phyloP scores from a whole-genome alignment of 192 early-diverging fungal species.

The Gamsiella multidivaricata region DNA sequence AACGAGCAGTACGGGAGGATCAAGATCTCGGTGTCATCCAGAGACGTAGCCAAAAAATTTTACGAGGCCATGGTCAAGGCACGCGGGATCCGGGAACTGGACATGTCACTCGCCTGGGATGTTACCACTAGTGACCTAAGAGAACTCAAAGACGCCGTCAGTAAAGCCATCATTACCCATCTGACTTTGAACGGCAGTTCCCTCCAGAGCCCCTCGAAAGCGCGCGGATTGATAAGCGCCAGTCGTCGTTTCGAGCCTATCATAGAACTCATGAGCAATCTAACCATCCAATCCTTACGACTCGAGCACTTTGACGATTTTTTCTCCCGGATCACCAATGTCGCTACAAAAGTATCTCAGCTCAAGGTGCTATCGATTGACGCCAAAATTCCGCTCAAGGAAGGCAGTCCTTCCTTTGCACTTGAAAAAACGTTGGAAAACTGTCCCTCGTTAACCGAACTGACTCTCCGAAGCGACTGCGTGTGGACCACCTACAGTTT shows the following conservation, averaged over 20 bases:
- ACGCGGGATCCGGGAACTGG: background rate
- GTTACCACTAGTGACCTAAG: constrained; percentile 1
- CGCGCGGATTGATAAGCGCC: background rate
- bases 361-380: background rate
- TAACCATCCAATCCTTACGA: background rate
- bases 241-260: constrained; percentile 10
- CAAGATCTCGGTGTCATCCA: background rate
- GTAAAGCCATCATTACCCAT: background rate
- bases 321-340: background rate
- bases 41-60: background rate
- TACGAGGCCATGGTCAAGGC: constrained; percentile 12
- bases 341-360: no score
- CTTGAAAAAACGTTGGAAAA: background rate
- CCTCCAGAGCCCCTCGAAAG: constrained; percentile 2
- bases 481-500: no score
- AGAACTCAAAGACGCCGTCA: background rate
- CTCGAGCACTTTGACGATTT: background rate
- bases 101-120: constrained; percentile 1
- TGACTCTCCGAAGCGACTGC: background rate
- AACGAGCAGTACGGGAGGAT: constrained; percentile 8
- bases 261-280: constrained; percentile 1
- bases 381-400: background rate
- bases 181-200: background rate
- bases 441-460: background rate
- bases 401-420: background rate